A percentile compares a stretch with the other conserved stretches of the same genome.
These are phyloP conservation scores for Nannizziopsis barbatae DNA, from an alignment of 2,329 filamentous ascomycete genomes.

Conservation along the genomic window DNA sequence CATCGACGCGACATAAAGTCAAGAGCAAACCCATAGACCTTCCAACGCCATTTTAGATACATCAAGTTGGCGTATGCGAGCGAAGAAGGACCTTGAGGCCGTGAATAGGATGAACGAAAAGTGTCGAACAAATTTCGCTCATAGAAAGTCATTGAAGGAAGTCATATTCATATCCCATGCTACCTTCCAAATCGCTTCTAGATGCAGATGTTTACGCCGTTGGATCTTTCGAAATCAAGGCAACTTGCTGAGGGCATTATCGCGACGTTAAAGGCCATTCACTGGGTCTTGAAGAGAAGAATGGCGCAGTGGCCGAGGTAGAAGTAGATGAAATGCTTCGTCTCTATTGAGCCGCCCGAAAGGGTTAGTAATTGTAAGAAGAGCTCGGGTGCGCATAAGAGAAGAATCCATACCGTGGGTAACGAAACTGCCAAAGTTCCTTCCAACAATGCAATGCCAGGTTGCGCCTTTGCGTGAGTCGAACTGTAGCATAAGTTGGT, in stretches of 20 bases:
- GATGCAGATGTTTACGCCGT: not conserved
- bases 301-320: constrained; percentile 98
- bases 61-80: not conserved
- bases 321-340: constrained; percentile 99
- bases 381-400: not conserved
- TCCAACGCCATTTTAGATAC: constrained; percentile 1
- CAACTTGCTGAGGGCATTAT: not conserved
- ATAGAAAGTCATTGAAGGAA: not conserved
- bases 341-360: constrained; percentile 52
- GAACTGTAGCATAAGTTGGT: constrained; percentile 50
- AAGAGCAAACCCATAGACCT: constrained; percentile 3
- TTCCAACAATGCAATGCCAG: constrained; percentile 97
- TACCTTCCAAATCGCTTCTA: not conserved
- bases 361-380: not conserved
- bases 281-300: constrained; percentile 98
- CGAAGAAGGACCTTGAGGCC: constrained; percentile 3
- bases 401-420: constrained; percentile 65
- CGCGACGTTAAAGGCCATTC: constrained; percentile 12
- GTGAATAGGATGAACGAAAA: not conserved
- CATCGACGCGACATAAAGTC: not conserved
- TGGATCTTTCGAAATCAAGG: not conserved
- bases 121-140: not conserved
- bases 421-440: constrained; percentile 98
- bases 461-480: constrained; percentile 94
- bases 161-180: constrained; percentile 1